Conservation (phyloP, 306 rosid genomes). For the Lithocarpus polystachyus region DNA sequence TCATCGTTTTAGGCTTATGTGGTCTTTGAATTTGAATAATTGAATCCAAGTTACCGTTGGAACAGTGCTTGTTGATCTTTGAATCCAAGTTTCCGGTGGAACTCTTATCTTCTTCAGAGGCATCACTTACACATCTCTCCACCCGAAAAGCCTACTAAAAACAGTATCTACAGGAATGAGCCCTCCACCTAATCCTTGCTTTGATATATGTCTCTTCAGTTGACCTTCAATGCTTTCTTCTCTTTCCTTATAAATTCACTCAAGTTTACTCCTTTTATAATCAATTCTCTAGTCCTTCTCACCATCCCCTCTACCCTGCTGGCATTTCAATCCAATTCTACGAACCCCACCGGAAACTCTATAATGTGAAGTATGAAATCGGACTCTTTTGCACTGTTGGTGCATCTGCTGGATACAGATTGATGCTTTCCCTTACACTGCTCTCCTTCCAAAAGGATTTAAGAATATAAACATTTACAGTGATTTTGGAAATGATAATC, state of each 20-base stretch:
- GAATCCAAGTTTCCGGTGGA: too few species aligned
- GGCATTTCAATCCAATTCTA: constrained; percentile 17
- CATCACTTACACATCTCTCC: not conserved
- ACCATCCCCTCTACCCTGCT: constrained; percentile 48
- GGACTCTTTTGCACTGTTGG: constrained; percentile 46
- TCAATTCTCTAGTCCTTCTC: constrained; percentile 51
- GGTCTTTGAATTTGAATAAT: too few species aligned
- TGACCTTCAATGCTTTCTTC: constrained; percentile 32
- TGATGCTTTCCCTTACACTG: constrained; percentile 34
- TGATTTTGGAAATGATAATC: constrained; percentile 29
- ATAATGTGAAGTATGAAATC: not conserved
- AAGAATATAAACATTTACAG: constrained; percentile 36
- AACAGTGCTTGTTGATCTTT: too few species aligned
- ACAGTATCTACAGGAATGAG: not conserved
- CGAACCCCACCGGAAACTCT: not conserved
- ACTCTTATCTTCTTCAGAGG: too few species aligned
- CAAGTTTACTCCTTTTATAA: constrained; percentile 44
- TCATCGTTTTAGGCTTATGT: too few species aligned
- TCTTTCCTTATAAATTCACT: constrained; percentile 50
- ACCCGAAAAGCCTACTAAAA: not conserved
- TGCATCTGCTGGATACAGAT: constrained; percentile 37
- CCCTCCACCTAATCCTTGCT: not conserved
- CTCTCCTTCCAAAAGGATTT: constrained; percentile 32
- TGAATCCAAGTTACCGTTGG: too few species aligned
- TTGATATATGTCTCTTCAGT: not conserved